phyloP scores from a whole-genome alignment of 2,329 filamentous ascomycete species.

The Ascochyta koolunga region DNA sequence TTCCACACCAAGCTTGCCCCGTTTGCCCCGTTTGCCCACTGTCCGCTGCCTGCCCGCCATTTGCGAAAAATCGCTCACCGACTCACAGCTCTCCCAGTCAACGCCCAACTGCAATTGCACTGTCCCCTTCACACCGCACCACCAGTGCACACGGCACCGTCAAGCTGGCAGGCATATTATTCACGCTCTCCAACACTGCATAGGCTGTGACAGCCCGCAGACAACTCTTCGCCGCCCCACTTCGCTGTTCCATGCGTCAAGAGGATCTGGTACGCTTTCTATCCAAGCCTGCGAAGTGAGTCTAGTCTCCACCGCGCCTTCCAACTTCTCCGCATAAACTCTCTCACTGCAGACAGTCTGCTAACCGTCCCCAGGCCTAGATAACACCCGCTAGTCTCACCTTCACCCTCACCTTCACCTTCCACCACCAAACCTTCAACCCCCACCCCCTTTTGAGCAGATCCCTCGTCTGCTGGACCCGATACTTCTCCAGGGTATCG shows the following conservation, averaged over 20 bases:
- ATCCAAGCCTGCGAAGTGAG: conserved; percentile 92
- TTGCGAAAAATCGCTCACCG: conserved; percentile 4
- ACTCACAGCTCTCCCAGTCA: conserved; percentile 19
- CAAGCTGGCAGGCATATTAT: conserved; percentile 44
- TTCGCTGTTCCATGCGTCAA: conserved; percentile 76
- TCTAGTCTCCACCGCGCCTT: conserved; percentile 27
- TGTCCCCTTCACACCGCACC: conserved; percentile 13
- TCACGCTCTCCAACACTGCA: conserved; percentile 30
- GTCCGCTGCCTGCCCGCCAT: conserved; percentile 5
- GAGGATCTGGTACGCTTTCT: conserved; percentile 91
- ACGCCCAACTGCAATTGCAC: conserved; percentile 29
- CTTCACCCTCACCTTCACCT: conserved; percentile 23
- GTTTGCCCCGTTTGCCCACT: background rate
- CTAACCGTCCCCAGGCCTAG: conserved; percentile 59
- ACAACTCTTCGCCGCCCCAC: conserved; percentile 25
- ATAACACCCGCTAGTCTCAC: conserved; percentile 65
- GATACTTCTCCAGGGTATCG: conserved; percentile 86
- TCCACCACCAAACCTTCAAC: conserved; percentile 22
- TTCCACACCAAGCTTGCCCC: background rate
- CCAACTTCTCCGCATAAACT: background rate
- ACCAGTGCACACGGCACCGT: conserved; percentile 18
- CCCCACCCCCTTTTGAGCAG: conserved; percentile 55
- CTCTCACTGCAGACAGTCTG: background rate
- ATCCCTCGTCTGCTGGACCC: conserved; percentile 80
- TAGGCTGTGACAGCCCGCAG: conserved; percentile 49